Percentiles rank a stretch among this genome's conserved stretches.
phyloP scores from a whole-genome alignment of 768 basidiomycete genomes.

The Boletus subcaerulescens region DNA sequence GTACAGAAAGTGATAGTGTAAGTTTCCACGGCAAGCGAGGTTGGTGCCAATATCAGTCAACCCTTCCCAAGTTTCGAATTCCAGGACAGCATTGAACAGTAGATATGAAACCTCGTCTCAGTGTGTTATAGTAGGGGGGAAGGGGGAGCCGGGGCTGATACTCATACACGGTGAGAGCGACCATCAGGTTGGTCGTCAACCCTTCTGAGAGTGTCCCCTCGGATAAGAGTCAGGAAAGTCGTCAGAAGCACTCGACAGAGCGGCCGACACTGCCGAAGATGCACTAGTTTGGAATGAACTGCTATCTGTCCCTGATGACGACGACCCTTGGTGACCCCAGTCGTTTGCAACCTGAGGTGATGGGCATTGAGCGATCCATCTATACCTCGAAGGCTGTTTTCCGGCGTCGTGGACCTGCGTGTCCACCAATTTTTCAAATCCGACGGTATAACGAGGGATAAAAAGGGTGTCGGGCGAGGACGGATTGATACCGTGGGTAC shows the following conservation, averaged over 20 bases:
- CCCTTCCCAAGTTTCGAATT: too few species aligned
- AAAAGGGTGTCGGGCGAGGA: constrained; percentile 18
- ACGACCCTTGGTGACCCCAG: constrained; percentile 20
- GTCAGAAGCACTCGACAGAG: constrained; percentile 29
- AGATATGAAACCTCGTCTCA: too few species aligned
- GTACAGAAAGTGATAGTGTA: too few species aligned
- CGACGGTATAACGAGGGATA: constrained; percentile 34
- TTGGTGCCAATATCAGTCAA: too few species aligned
- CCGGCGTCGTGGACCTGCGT: constrained; percentile 40
- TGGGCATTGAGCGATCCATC: constrained; percentile 42
- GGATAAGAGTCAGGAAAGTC: constrained; percentile 21
- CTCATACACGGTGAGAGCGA: not conserved
- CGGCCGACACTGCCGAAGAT: constrained; percentile 36
- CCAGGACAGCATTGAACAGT: too few species aligned
- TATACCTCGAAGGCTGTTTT: constrained; percentile 33
- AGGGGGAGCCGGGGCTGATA: too few species aligned
- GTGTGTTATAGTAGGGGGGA: too few species aligned
- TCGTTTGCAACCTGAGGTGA: constrained; percentile 24
- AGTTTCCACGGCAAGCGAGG: too few species aligned
- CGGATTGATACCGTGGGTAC: constrained; percentile 60
- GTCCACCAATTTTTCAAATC: constrained; percentile 46
- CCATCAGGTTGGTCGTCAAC: not conserved
- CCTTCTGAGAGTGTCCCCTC: not conserved
- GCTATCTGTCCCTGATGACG: constrained; percentile 12
- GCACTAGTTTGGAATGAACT: constrained; percentile 33